Evolutionary conservation across 169 alveolate species (phyloP).

Genomic region (Plasmodium knowlesi): DNA sequence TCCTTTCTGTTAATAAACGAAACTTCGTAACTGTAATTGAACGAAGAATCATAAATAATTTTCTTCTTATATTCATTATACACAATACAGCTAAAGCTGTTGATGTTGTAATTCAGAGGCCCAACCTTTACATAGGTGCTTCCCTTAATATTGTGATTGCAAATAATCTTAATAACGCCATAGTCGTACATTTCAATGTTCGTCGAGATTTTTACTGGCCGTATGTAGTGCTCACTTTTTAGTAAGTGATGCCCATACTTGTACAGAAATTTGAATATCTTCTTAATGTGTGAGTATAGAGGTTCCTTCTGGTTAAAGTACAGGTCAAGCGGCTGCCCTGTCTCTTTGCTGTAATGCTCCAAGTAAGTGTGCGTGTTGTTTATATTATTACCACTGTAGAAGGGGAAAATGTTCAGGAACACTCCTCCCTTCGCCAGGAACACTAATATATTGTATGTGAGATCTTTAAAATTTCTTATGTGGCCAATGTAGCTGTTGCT

Average conservation of each 20-base stretch:
- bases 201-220: conserved; percentile 29
- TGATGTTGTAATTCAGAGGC: conserved; percentile 41
- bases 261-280: conserved; percentile 36
- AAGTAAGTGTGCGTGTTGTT: conserved; percentile 45
- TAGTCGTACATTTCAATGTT: conserved; percentile 69
- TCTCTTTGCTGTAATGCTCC: conserved; percentile 75
- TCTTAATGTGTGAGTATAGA: conserved; percentile 67
- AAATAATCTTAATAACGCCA: conserved; percentile 49
- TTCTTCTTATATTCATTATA: conserved; percentile 47
- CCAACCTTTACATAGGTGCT: conserved; percentile 40
- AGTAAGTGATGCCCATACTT: conserved; percentile 66
- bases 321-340: conserved; percentile 73
- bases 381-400: conserved; percentile 70
- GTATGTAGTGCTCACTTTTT: conserved; percentile 23
- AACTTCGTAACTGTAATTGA: conserved; percentile 56
- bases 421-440: conserved; percentile 73
- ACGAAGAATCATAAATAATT: conserved; percentile 66
- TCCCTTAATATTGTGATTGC: conserved; percentile 63
- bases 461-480: conserved; percentile 53
- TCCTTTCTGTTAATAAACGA: conserved; percentile 64
- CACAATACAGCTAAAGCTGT: conserved; percentile 67
- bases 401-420: conserved; percentile 62
- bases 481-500: conserved; percentile 58
- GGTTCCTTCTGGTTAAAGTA: conserved; percentile 75
- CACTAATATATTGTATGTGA: conserved; percentile 47